Evolutionary conservation across 2,329 filamentous ascomycete genomes (phyloP).

Genomic region (Anisogramma anomala): DNA sequence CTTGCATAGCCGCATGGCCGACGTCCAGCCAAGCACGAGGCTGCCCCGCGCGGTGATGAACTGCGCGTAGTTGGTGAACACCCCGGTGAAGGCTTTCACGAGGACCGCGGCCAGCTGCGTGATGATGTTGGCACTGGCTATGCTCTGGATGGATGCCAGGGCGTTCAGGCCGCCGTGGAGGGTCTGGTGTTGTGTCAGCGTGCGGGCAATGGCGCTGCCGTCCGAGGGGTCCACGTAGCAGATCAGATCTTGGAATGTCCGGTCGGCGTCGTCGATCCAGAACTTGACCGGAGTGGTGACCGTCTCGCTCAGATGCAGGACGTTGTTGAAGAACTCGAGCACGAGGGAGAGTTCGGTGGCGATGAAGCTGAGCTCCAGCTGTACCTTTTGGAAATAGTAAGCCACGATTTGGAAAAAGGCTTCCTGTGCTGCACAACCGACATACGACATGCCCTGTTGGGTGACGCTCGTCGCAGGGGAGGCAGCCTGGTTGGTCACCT

Average conservation of each 20-base stretch:
- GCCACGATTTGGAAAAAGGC: conserved; percentile 2
- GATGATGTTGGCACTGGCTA: background rate
- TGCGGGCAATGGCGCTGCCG: background rate
- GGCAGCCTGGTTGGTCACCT: background rate
- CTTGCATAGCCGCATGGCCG: conserved; percentile 5
- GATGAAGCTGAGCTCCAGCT: background rate
- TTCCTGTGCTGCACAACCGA: conserved; percentile 3
- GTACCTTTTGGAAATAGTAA: conserved; percentile 5
- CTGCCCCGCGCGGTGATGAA: conserved; percentile 5
- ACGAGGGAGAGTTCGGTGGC: background rate
- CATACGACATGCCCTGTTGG: background rate
- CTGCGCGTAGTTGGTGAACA: background rate
- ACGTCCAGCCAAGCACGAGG: conserved; percentile 7
- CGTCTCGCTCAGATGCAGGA: background rate
- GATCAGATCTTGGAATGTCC: conserved; percentile 1
- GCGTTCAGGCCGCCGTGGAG: conserved; percentile 4
- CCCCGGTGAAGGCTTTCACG: background rate
- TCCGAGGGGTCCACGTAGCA: conserved; percentile 3
- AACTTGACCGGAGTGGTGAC: background rate
- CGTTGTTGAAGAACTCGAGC: background rate
- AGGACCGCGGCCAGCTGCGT: background rate
- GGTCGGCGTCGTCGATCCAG: conserved; percentile 6
- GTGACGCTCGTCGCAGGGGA: background rate
- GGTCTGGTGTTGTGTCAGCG: background rate
- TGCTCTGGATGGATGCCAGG: conserved; percentile 1